phyloP scores from a whole-genome alignment of 129 eudicot species.

The Flaveria robusta region DNA sequence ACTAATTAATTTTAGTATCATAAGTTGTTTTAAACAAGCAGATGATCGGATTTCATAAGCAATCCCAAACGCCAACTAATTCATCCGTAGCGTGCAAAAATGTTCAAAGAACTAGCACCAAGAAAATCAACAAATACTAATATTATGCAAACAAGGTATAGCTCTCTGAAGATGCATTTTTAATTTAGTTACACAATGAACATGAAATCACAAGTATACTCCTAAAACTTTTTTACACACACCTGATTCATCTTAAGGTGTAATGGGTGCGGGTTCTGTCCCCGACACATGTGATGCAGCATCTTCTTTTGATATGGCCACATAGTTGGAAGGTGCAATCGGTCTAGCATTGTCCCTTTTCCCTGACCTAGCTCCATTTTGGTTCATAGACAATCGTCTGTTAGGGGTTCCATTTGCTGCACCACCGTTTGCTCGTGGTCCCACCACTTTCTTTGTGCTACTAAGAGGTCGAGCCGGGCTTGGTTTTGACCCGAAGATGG shows the following conservation, averaged over 20 bases:
- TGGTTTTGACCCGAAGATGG: conserved; percentile 67
- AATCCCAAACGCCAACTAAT: not conserved
- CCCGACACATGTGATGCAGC: conserved; percentile 72
- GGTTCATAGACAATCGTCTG: conserved; percentile 78
- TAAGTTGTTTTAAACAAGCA: no score
- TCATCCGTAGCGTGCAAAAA: not conserved
- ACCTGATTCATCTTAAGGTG: conserved; percentile 46
- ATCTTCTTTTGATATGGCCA: conserved; percentile 80
- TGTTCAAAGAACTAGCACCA: not conserved
- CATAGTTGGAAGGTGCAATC: conserved; percentile 71
- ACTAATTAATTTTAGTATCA: no score
- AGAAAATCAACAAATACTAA: conserved; percentile 8
- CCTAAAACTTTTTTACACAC: conserved; percentile 32
- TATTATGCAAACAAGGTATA: conserved; percentile 22
- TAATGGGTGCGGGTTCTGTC: conserved; percentile 56
- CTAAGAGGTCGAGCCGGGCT: conserved; percentile 79
- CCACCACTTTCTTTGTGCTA: conserved; percentile 62
- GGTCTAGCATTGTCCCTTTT: conserved; percentile 67
- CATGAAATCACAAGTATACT: conserved; percentile 19
- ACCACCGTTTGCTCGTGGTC: conserved; percentile 87
- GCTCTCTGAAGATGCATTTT: conserved; percentile 25
- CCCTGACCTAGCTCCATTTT: conserved; percentile 74
- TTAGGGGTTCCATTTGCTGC: conserved; percentile 65
- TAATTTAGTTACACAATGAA: conserved; percentile 24
- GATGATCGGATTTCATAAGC: not conserved